Conservation (phyloP, 2,329 filamentous ascomycete genomes). For the Penicillium sp. region DNA sequence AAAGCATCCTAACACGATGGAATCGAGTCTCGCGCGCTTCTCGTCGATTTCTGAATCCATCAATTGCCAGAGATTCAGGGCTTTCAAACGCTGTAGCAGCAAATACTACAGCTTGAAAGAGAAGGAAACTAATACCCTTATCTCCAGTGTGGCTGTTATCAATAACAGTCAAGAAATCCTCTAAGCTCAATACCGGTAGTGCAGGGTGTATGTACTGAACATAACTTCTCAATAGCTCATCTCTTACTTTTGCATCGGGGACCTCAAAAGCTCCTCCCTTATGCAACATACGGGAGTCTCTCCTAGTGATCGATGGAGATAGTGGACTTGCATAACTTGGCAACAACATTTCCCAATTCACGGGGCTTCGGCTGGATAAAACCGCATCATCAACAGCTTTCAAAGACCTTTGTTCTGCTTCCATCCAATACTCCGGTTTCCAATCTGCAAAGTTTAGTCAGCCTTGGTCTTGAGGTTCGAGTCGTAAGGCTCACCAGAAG, state of each 20-base stretch:
- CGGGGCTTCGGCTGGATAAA: neutral
- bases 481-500: neutral
- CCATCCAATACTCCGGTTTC: neutral
- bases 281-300: neutral
- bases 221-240: neutral
- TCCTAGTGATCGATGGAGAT: neutral
- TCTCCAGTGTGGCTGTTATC: neutral
- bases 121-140: neutral
- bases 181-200: neutral
- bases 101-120: conserved; percentile 1
- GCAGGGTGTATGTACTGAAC: neutral
- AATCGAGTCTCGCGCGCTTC: neutral
- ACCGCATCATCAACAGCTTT: neutral
- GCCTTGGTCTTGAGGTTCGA: neutral
- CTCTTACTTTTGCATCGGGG: neutral
- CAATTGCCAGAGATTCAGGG: neutral
- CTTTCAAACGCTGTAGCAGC: neutral
- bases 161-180: neutral
- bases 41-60: neutral
- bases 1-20: neutral
- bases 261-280: neutral
- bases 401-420: neutral
- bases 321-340: neutral
- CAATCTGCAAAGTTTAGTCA: neutral
- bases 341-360: neutral